These are phyloP conservation scores for Metschnikowia proteae DNA, from an alignment of 805 yeast species.

Conservation along the genomic window DNA sequence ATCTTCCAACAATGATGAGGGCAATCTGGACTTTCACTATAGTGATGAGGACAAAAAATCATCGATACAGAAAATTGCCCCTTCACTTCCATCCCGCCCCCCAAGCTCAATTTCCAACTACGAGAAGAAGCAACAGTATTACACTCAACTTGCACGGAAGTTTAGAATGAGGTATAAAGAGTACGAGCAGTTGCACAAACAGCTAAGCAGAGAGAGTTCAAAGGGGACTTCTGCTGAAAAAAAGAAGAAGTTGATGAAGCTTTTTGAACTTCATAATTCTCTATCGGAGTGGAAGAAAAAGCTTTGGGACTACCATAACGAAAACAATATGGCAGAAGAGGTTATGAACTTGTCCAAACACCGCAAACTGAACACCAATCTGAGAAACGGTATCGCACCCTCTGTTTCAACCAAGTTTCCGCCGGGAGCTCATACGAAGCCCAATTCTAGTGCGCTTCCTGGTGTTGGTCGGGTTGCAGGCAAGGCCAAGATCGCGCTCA, in stretches of 20 bases:
- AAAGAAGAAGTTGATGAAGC: constrained; percentile 28
- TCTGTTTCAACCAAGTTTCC: background rate
- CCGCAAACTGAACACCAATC: constrained; percentile 23
- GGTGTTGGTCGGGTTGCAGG: background rate
- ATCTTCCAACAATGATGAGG: constrained; percentile 31
- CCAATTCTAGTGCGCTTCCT: background rate
- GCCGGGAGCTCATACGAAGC: background rate
- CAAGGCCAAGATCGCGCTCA: constrained; percentile 8
- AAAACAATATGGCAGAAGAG: constrained; percentile 27
- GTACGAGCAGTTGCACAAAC: constrained; percentile 15
- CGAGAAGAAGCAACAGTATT: constrained; percentile 19
- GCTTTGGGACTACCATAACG: constrained; percentile 46
- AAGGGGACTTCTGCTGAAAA: constrained; percentile 12
- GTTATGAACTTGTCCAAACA: constrained; percentile 39
- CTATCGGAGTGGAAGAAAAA: constrained; percentile 53
- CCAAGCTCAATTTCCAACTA: constrained; percentile 13
- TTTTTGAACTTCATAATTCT: constrained; percentile 49
- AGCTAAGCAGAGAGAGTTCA: constrained; percentile 11
- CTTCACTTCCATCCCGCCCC: constrained; percentile 14
- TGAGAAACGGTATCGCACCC: background rate
- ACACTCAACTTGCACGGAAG: constrained; percentile 17
- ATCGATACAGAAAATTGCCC: constrained; percentile 1
- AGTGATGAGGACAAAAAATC: constrained; percentile 16
- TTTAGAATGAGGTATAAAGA: constrained; percentile 16
- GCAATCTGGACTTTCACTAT: constrained; percentile 10